Base-by-base conservation (phyloP, 1,284 basidiomycete species). In the Cronartium ribicola region DNA sequence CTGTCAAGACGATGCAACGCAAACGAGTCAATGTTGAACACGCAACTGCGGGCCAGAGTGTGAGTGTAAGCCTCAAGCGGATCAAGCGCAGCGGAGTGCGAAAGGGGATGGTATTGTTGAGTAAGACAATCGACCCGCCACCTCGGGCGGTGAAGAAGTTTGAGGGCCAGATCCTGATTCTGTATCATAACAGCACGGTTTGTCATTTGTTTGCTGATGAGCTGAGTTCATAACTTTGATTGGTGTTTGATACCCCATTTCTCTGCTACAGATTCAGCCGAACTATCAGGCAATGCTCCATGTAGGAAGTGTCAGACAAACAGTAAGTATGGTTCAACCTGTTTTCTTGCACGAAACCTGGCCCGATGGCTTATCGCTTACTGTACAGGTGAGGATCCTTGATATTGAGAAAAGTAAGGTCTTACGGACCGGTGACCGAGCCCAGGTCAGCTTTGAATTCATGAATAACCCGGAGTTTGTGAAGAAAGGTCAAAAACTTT, bases 1-100 rank as follows among this genome's bases (percentile, higher is more conserved):
- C 88, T 3, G 85, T 98, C 77, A 92, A 92, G 83, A 90, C 88
- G 75, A 99, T 99, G 82, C 94, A 98, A 82, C 86, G 94, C 66
- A 98, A 98, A 82, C 84, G 92, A 51, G 92, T 91, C 39, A 85
- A 89, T 67, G 93, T 98, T 7, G 85, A 86, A 37, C 86, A 85
- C 10, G 95, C 92, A 0, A 92, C 94, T 77, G 96, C 95, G 0
- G 95, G 95, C 0, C 95, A 99, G 82, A 92, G 90, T 73, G 94
- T 98, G 8, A 92, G 92, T 36, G 85, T 97, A 72, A 96, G 94
- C 4, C 83, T 99, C 37, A 99, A 98, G 84, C 86, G 92, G 66
- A 88, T 96, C 76, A 86, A 90, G 66, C 84, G 92, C 67, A 86
- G 88, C 6, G 88, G 89, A 61, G 89, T 98, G 7, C 85, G 96